These are phyloP conservation scores for Oxyria digyna DNA, from an alignment of 148 eudicot species.

Conservation along the genomic window DNA sequence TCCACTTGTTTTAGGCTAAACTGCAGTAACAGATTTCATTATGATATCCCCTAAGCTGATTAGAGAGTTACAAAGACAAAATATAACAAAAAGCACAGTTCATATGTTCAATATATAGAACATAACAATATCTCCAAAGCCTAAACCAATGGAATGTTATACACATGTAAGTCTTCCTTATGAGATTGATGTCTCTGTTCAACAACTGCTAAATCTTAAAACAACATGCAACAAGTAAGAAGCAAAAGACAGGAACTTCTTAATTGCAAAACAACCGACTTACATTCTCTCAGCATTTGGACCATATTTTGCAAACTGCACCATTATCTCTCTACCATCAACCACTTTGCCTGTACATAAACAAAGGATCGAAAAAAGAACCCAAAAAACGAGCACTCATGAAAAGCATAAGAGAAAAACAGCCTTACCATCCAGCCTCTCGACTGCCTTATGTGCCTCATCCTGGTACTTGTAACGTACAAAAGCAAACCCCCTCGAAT, in stretches of 20 bases:
- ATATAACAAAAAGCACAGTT: no score
- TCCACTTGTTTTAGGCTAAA: no score
- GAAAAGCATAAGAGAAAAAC: background rate
- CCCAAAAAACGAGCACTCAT: background rate
- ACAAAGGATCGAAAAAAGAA: background rate
- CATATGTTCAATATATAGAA: background rate
- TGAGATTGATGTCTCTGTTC: no score
- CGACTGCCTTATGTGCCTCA: conserved; percentile 56
- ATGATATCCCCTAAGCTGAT: no score
- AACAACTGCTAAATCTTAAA: no score
- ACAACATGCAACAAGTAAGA: background rate
- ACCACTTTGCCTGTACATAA: conserved; percentile 28
- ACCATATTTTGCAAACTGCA: conserved; percentile 47
- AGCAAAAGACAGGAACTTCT: background rate
- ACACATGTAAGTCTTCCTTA: background rate
- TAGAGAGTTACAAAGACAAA: background rate
- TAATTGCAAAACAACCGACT: conserved; percentile 8
- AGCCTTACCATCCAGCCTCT: conserved; percentile 37
- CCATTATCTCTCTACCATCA: conserved; percentile 48
- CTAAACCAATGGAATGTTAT: background rate
- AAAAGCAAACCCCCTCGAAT: conserved; percentile 94
- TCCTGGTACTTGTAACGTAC: conserved; percentile 65
- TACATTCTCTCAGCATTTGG: conserved; percentile 48
- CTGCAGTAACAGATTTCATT: no score
- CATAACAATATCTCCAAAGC: background rate